Conservation (phyloP, 2,329 filamentous ascomycete species). For the Coniochaeta sp. region DNA sequence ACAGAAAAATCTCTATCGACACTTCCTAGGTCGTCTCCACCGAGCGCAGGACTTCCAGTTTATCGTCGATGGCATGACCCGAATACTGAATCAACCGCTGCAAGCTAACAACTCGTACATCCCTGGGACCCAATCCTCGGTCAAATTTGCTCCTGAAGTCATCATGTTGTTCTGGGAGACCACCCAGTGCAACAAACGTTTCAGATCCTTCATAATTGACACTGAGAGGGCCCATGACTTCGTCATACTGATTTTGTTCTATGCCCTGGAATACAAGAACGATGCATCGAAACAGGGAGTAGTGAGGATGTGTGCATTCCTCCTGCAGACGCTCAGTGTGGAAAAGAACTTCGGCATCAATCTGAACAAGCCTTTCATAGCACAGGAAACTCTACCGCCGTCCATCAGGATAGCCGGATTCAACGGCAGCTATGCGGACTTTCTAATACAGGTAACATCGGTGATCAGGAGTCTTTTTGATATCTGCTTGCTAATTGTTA, state of each 20-base stretch:
- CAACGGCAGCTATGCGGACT: conserved; percentile 86
- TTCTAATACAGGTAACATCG: conserved; percentile 70
- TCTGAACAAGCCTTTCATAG: conserved; percentile 81
- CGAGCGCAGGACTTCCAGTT: conserved; percentile 97
- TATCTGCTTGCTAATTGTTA: conserved; percentile 12
- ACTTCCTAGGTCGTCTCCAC: conserved; percentile 85
- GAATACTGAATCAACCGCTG: conserved; percentile 85
- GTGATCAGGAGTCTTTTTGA: neutral
- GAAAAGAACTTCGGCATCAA: conserved; percentile 86
- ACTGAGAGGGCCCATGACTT: conserved; percentile 92
- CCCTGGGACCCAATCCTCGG: conserved; percentile 70
- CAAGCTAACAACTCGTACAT: conserved; percentile 85
- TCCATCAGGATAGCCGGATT: conserved; percentile 80
- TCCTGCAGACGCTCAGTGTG: conserved; percentile 89
- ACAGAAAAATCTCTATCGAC: conserved; percentile 86
- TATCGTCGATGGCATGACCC: conserved; percentile 86
- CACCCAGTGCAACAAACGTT: conserved; percentile 94
- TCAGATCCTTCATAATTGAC: conserved; percentile 93
- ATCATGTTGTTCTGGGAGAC: conserved; percentile 97
- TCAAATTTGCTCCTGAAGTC: conserved; percentile 89
- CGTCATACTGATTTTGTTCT: conserved; percentile 82
- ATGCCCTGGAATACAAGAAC: conserved; percentile 80
- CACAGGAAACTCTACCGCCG: conserved; percentile 77
- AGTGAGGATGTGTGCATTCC: conserved; percentile 94
- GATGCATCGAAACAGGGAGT: conserved; percentile 86